These are phyloP conservation scores for Parastagonospora nodorum DNA, from an alignment of 2,329 filamentous ascomycete species.

Conservation along the genomic window DNA sequence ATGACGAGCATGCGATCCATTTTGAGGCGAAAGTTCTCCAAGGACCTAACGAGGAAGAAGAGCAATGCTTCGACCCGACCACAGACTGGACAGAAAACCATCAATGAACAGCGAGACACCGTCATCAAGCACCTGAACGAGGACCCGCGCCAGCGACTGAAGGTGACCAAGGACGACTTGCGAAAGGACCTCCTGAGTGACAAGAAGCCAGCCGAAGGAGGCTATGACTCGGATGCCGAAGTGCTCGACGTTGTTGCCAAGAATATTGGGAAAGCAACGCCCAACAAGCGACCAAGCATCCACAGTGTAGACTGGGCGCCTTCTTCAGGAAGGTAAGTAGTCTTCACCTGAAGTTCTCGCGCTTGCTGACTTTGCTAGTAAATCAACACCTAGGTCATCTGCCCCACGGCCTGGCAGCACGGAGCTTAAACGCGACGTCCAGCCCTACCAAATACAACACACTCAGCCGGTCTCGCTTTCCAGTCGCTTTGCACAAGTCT, in stretches of 20 bases:
- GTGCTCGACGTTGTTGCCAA: slow-evolving; percentile 39
- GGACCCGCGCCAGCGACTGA: slow-evolving; percentile 29
- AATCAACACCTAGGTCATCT: slow-evolving; percentile 32
- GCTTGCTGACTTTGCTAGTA: slow-evolving; percentile 25
- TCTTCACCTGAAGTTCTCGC: not conserved
- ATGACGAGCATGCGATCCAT: slow-evolving; percentile 43
- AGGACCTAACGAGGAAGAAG: slow-evolving; percentile 26
- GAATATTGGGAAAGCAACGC: slow-evolving; percentile 34
- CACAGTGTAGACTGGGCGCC: slow-evolving; percentile 43
- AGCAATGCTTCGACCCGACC: slow-evolving; percentile 3
- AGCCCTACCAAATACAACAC: slow-evolving; percentile 30
- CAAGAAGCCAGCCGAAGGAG: slow-evolving; percentile 39
- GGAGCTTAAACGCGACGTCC: slow-evolving; percentile 11
- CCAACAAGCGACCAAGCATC: slow-evolving; percentile 40
- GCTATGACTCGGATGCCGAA: slow-evolving; percentile 47
- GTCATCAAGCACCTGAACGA: slow-evolving; percentile 28
- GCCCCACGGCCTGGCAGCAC: slow-evolving; percentile 17
- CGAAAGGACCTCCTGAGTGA: slow-evolving; percentile 40
- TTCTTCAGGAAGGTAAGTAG: slow-evolving; percentile 31
- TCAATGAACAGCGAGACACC: slow-evolving; percentile 18
- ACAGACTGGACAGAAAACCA: slow-evolving; percentile 8
- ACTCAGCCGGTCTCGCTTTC: slow-evolving; percentile 18
- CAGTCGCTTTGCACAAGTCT: slow-evolving; percentile 27
- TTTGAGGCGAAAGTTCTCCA: slow-evolving; percentile 39
- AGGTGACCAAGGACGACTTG: slow-evolving; percentile 38